Base-by-base conservation (phyloP, 2,329 filamentous ascomycete species). In the Colletotrichum musicola region DNA sequence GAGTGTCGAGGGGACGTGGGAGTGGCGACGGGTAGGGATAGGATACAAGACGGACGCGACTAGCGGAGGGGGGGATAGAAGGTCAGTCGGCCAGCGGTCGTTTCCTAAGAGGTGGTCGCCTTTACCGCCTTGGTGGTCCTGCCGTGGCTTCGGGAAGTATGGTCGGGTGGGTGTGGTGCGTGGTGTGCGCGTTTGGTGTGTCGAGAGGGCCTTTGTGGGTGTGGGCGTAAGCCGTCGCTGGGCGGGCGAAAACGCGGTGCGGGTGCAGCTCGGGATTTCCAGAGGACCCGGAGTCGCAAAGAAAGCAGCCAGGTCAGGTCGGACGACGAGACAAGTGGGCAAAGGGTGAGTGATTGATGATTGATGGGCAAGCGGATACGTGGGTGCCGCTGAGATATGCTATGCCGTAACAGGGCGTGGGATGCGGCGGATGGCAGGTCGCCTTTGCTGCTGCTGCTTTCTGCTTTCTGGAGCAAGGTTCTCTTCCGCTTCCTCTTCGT, bases 51-150 rank as follows among this genome's bases (percentile, higher is more conserved):
- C 25, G 35, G 38, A 55, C 62, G 62, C 49, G 66, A 56, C 50
- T 55, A 56, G 51, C 16, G 59, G 59, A 46, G 16, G 44, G 46
- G 53, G 12, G 44, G 51, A 1, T 4, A 25, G 22, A 25, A 61
- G 66, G 66, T 65, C 66, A 68, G 49, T 65, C 46, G 66, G 50
- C 49, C 62, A 51, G 66, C 50, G 35, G 49, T 53, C 55, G 54
- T 38, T 50, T 54, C 44, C 38, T 30, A 46, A 62, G 50, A 20
- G 46, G 56, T 27, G 51, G 35, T 42, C 35, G 14, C 35, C 42
- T 65, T 68, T 68, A 68, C 66, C 66, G 66, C 66, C 62, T 68
- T 44, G 44, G 14, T 68, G 65, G 54, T 50, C 61, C 54, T 63
- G 59, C 44, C 40, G 63, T 66, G 56, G 58, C 44, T 54, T 61